These are phyloP conservation scores for Fusarium buxicola DNA, from an alignment of 2,329 filamentous ascomycete genomes.

Conservation along the genomic window DNA sequence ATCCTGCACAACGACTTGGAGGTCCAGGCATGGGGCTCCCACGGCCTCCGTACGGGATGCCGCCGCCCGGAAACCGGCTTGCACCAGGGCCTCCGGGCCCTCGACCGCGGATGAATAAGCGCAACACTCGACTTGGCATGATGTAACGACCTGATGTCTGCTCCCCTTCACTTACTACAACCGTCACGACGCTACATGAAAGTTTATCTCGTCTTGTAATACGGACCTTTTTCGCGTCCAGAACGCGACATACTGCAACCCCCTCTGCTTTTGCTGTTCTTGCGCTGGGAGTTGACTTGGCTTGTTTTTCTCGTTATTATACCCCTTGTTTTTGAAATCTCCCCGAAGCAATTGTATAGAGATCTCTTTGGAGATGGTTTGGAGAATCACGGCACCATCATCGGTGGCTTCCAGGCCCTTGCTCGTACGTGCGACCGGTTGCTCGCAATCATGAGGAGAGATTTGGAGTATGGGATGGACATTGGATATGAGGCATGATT, in stretches of 20 bases:
- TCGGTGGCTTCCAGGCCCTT: background rate
- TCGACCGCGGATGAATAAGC: constrained; percentile 69
- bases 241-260: constrained; percentile 12
- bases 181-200: constrained; percentile 30
- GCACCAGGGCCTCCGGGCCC: constrained; percentile 50
- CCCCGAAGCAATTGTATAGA: constrained; percentile 13
- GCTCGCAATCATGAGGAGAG: background rate
- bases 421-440: background rate
- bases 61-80: constrained; percentile 36
- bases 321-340: constrained; percentile 33
- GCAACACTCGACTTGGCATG: constrained; percentile 70
- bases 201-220: constrained; percentile 37
- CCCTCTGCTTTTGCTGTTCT: constrained; percentile 24
- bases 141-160: constrained; percentile 54
- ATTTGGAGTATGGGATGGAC: constrained; percentile 9
- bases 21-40: constrained; percentile 39
- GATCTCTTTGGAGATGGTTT: constrained; percentile 4
- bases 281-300: constrained; percentile 33
- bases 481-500: constrained; percentile 5
- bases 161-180: constrained; percentile 19
- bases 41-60: constrained; percentile 44
- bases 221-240: constrained; percentile 18
- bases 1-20: constrained; percentile 40
- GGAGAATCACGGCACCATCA: constrained; percentile 7
- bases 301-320: constrained; percentile 43